phyloP scores from a whole-genome alignment of 257 asterid genomes.

The Capsicum baccatum region DNA sequence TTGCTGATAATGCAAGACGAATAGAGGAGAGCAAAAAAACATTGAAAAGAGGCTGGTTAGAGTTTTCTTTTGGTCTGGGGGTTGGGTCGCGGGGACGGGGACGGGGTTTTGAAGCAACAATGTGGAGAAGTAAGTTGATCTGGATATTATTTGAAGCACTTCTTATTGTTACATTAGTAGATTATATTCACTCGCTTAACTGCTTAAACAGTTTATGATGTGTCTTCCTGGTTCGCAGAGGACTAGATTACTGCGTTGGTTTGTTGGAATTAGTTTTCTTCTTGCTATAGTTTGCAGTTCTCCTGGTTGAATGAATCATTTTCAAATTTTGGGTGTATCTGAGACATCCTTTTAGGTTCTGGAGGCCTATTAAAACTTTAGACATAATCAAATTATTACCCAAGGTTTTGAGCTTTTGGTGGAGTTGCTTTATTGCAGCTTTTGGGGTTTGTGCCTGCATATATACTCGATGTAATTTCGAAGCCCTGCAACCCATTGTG shows the following conservation, averaged over 20 bases:
- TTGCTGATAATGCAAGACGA: constrained; percentile 28
- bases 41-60: constrained; percentile 23
- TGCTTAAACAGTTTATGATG: not conserved
- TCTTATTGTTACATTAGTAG: not conserved
- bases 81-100: not conserved
- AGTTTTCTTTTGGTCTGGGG: constrained; percentile 6
- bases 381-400: not conserved
- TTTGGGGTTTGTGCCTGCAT: constrained; percentile 1
- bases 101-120: constrained; percentile 4
- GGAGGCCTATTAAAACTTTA: not conserved
- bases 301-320: constrained; percentile 5
- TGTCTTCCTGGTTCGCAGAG: not conserved
- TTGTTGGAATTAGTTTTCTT: not conserved
- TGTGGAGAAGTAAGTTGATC: constrained; percentile 23
- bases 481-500: not conserved
- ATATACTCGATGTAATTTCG: not conserved
- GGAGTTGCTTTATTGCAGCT: not conserved
- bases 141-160: not conserved
- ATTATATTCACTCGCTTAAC: not conserved
- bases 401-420: not conserved
- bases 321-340: not conserved
- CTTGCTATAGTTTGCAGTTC: not conserved
- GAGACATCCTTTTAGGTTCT: constrained; percentile 9
- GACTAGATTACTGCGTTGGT: not conserved
- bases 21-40: constrained; percentile 5